Base-by-base conservation (phyloP, 257 asterid genomes). In the Eucommia ulmoides region DNA sequence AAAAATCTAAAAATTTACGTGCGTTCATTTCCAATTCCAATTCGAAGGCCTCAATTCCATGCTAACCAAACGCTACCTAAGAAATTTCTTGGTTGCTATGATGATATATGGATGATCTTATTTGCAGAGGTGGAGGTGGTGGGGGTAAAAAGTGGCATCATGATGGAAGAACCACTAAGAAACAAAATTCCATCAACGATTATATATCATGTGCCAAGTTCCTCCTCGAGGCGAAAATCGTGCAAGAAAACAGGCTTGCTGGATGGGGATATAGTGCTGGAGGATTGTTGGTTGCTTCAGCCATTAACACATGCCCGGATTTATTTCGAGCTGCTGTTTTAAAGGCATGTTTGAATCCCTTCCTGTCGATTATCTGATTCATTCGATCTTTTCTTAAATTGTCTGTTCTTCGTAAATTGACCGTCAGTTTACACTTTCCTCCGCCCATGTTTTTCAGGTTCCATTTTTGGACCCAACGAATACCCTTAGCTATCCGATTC, bases 251-350 rank as follows among this genome's bases (percentile, higher is more conserved):
- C 60, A 86, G 77, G 76, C 80, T 91, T 58, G 94, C 93, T 61
- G 98, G 92, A 53, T 79, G 96, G 94, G 98, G 98, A 67, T 81
- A 82, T 68, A 91, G 98, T 72, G 96, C 96, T 51, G 96, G 98
- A 55, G 96, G 98, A 45, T 68, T 81, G 51, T 59, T 91, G 67
- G 93, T 86, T 66, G 96, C 98, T 69, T 84, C 93, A 25, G 98
- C 96, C 18, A 79, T 91, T 38, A 83, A 91, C 67, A 64, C 55
- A 24, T 57, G 67, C 65, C 98, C 96, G 48, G 72, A 74, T 66
- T 63, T 91, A 67, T 81, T 91, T 62, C 89, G 89, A 55, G 94
- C 93, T 50, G 96, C 89, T 35, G 72, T 91, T 75, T 50, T 91
- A 64, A 84, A 86, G 98, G 98, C 86, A 14, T 44, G 41, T 23